phyloP scores from a whole-genome alignment of 257 asterid species.

The Capsicum baccatum region DNA sequence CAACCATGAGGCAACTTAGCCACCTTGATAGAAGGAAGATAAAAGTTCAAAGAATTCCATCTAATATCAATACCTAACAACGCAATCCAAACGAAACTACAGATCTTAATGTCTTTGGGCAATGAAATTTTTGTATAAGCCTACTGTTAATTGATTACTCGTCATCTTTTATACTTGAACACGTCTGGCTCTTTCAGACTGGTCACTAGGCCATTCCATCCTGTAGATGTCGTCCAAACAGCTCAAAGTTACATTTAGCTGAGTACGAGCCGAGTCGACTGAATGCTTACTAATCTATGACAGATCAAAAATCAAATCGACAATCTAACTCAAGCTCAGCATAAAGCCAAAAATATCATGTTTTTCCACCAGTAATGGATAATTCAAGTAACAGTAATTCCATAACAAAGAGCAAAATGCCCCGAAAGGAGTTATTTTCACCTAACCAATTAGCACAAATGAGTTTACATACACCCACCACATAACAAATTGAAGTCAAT shows the following conservation, averaged over 20 bases:
- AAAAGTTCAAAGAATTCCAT: neutral
- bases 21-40: neutral
- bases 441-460: neutral
- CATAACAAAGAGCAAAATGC: neutral
- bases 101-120: neutral
- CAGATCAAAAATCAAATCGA: neutral
- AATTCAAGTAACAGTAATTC: neutral
- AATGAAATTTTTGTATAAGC: no score
- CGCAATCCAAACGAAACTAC: neutral
- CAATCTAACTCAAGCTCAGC: conserved; percentile 7
- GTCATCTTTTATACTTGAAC: neutral
- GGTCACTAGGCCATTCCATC: neutral
- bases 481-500: neutral
- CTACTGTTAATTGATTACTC: no score
- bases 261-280: neutral
- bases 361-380: neutral
- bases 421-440: neutral
- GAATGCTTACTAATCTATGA: neutral
- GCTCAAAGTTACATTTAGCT: conserved; percentile 7
- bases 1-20: neutral
- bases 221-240: neutral
- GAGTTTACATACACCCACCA: neutral
- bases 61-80: neutral
- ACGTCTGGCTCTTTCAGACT: neutral
- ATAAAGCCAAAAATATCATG: conserved; percentile 7